These are phyloP conservation scores for Thecaphora thlaspeos DNA, from an alignment of 1,284 basidiomycete genomes.

Conservation along the genomic window DNA sequence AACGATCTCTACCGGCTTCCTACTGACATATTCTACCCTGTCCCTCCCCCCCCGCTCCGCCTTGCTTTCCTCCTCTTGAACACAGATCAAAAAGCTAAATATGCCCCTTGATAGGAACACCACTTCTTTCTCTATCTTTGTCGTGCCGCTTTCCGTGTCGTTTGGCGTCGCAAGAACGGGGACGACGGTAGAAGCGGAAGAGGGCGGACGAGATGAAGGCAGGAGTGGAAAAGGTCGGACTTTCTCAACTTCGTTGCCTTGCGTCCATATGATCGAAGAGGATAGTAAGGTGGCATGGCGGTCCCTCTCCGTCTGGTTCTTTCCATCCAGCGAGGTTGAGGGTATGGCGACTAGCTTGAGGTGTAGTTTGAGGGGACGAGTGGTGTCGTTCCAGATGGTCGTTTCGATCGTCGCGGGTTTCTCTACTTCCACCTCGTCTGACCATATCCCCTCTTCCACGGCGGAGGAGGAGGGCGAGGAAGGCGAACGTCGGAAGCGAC, in stretches of 20 bases:
- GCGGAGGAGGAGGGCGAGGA: neutral
- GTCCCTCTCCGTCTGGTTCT: too few species aligned
- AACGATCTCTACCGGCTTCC: too few species aligned
- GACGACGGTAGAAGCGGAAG: neutral
- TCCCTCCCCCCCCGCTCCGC: too few species aligned
- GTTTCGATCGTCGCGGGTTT: constrained; percentile 4
- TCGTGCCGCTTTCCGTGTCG: neutral
- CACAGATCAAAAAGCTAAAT: constrained; percentile 15
- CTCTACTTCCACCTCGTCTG: constrained; percentile 12
- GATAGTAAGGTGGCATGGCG: neutral
- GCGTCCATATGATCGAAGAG: constrained; percentile 6
- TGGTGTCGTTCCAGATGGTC: constrained; percentile 10
- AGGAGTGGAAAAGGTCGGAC: neutral
- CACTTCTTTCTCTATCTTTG: constrained; percentile 8
- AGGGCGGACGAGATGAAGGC: neutral
- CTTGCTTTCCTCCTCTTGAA: too few species aligned
- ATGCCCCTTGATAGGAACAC: constrained; percentile 14
- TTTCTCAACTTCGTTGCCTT: constrained; percentile 4
- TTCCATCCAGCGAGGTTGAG: neutral
- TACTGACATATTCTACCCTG: too few species aligned
- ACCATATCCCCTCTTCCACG: neutral
- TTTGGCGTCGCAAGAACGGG: neutral
- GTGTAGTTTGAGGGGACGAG: constrained; percentile 11
- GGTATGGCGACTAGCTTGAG: constrained; percentile 24
- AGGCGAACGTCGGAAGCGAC: constrained; percentile 1